Conservation (phyloP, 2,329 filamentous ascomycete species). For the Bipolaris cookei region DNA sequence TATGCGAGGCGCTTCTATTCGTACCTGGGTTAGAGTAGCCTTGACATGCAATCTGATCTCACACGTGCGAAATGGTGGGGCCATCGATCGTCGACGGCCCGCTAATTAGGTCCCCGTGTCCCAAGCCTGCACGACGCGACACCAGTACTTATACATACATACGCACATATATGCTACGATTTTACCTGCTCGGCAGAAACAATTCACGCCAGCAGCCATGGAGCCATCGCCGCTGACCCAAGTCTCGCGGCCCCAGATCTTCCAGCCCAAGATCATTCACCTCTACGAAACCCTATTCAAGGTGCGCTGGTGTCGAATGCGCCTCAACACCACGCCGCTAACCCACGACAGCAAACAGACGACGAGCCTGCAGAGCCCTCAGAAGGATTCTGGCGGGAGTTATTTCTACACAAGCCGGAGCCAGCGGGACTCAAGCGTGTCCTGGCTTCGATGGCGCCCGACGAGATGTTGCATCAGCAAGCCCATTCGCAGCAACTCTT, state of each 20-base stretch:
- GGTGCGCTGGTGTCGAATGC: slow-evolving; percentile 43
- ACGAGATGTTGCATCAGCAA: slow-evolving; percentile 78
- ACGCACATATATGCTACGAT: too few relatives aligned
- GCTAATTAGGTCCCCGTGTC: slow-evolving; percentile 1
- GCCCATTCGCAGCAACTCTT: slow-evolving; percentile 80
- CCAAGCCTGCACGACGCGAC: slow-evolving; percentile 7
- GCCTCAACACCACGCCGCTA: slow-evolving; percentile 5
- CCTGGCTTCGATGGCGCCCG: slow-evolving; percentile 72
- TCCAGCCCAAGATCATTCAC: slow-evolving; percentile 91
- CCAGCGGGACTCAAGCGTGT: slow-evolving; percentile 69
- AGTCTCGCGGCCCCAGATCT: slow-evolving; percentile 85
- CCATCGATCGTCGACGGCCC: slow-evolving; percentile 16
- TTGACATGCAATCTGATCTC: not conserved
- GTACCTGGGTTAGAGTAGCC: not conserved
- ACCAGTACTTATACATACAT: not conserved
- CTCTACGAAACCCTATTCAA: slow-evolving; percentile 85
- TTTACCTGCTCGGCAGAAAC: not conserved
- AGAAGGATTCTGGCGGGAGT: slow-evolving; percentile 94
- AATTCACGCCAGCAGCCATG: slow-evolving; percentile 58
- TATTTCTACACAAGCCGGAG: slow-evolving; percentile 89
- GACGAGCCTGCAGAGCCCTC: slow-evolving; percentile 72
- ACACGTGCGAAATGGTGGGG: slow-evolving; percentile 20
- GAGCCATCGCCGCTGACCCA: slow-evolving; percentile 92
- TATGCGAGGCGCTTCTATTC: not conserved
- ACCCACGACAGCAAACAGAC: slow-evolving; percentile 50